Base-by-base conservation (phyloP, 2,329 filamentous ascomycete species). In the Xylariaceae sp. region DNA sequence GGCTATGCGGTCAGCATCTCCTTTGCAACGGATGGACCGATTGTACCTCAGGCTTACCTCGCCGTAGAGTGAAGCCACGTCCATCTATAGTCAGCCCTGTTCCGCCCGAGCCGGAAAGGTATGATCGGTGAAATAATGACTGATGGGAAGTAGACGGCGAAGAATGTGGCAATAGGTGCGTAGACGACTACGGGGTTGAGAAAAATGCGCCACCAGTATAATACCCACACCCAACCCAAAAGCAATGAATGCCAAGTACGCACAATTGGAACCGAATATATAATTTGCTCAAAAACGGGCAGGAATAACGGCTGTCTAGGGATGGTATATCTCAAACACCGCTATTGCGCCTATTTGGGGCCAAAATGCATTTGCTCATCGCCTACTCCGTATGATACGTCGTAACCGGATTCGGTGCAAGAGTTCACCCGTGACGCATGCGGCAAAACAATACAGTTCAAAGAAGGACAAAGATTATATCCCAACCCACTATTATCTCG, bases 1-100 rank as follows among this genome's bases (percentile, higher is more conserved):
- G 21, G 35, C 30, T 13, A 55, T 55, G 53, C 48, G 26, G 53
- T 55, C 53, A 55, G 53, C 53, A 50, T 26, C 32, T 52, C 26
- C 3, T 33, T 51, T 27, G 20, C 16, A 23, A 46, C 27, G 29
- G 26, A 27, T 32, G 24, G 32, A 37, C 13, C 26, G 18, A 39
- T 23, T 24, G n/a, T 35, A 24, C 13, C 30, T 26, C 16, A 55
- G 24, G 37, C 48, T 55, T 50, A 55, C 47, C 53, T 29, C 32
- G 39, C 42, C 29, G 32, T 30, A n/a, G n/a, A n/a, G 23, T 41
- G 16, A 24, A 29, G 20, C 8, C 18, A 6, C 30, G 15, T 13
- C 15, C 16, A 23, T 6, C 36, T 16, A 18, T 8, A 23, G 3
- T 11, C 13, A 8, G 33, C 9, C 20, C 13, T 2, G 32, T 41